Evolutionary conservation across 2,329 filamentous ascomycete genomes (phyloP).

Genomic region (Drechslera avenae): DNA sequence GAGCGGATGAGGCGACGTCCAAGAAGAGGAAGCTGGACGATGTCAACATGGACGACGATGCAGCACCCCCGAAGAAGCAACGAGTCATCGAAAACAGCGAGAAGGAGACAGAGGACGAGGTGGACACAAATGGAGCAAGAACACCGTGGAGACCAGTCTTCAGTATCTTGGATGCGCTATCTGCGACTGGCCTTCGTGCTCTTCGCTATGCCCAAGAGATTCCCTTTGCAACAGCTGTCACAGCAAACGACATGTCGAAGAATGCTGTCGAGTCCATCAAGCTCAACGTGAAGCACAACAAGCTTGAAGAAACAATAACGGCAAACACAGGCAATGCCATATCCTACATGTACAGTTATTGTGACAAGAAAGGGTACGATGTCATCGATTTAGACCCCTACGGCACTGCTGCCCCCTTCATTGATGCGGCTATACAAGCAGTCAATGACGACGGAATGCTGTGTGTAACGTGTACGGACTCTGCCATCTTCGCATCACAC

Average conservation of each 20-base stretch:
- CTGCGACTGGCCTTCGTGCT: constrained; percentile 88
- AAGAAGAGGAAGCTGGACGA: constrained; percentile 37
- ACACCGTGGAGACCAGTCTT: constrained; percentile 34
- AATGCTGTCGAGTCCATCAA: constrained; percentile 80
- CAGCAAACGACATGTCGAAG: constrained; percentile 85
- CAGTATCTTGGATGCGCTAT: constrained; percentile 89
- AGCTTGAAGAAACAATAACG: constrained; percentile 70
- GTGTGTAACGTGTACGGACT: constrained; percentile 96
- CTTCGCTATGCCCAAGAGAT: constrained; percentile 91
- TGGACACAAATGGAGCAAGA: background rate
- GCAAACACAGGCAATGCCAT: constrained; percentile 82
- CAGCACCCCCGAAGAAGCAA: constrained; percentile 32
- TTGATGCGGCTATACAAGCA: constrained; percentile 87
- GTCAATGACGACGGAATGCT: constrained; percentile 87
- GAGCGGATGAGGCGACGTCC: constrained; percentile 12
- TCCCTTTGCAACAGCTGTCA: constrained; percentile 79
- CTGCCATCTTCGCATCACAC: constrained; percentile 90
- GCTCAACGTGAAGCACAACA: constrained; percentile 84
- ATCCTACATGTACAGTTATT: constrained; percentile 83
- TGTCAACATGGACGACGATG: constrained; percentile 15
- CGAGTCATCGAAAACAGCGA: constrained; percentile 27
- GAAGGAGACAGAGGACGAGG: constrained; percentile 8
- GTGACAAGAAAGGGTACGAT: constrained; percentile 71
- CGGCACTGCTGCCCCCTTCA: constrained; percentile 87
- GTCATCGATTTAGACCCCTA: constrained; percentile 98